A percentile compares a stretch with the other conserved stretches of the same genome.
phyloP scores from a whole-genome alignment of 108 stramenopile genomes.

The Skeletonema menzelii region DNA sequence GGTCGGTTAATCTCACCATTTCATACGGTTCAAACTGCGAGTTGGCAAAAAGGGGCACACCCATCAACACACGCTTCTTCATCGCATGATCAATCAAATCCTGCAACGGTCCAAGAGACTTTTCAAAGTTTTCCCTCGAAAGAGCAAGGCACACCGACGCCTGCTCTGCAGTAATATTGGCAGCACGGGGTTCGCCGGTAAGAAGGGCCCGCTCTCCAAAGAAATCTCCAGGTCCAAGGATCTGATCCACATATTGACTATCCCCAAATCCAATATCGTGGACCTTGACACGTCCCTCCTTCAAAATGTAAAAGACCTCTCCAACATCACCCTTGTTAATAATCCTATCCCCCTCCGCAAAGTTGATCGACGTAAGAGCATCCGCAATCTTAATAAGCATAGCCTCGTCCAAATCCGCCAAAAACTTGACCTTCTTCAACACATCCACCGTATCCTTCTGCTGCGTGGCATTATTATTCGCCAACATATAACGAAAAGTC shows the following conservation, averaged over 20 bases:
- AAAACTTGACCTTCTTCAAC: constrained; percentile 60
- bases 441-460: constrained; percentile 55
- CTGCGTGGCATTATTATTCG: constrained; percentile 79
- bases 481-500: constrained; percentile 90
- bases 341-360: constrained; percentile 82
- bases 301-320: constrained; percentile 93
- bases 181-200: constrained; percentile 93
- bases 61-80: constrained; percentile 83
- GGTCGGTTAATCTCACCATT: constrained; percentile 77
- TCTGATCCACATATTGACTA: constrained; percentile 70
- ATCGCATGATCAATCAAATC: constrained; percentile 79
- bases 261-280: constrained; percentile 87
- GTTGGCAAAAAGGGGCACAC: constrained; percentile 85
- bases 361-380: constrained; percentile 80
- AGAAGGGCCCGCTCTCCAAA: constrained; percentile 97
- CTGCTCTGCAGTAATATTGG: constrained; percentile 71
- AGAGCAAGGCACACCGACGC: constrained; percentile 74
- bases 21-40: constrained; percentile 84
- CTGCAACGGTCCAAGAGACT: constrained; percentile 77
- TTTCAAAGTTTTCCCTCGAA: constrained; percentile 80
- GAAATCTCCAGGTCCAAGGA: constrained; percentile 77
- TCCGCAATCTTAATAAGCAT: constrained; percentile 78
- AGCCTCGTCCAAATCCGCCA: constrained; percentile 72
- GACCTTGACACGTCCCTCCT: constrained; percentile 84
- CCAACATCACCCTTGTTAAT: constrained; percentile 91